Percentiles rank a stretch among this genome's conserved stretches.
These are phyloP conservation scores for Comarum palustre DNA, from an alignment of 306 rosid species.

Conservation along the genomic window DNA sequence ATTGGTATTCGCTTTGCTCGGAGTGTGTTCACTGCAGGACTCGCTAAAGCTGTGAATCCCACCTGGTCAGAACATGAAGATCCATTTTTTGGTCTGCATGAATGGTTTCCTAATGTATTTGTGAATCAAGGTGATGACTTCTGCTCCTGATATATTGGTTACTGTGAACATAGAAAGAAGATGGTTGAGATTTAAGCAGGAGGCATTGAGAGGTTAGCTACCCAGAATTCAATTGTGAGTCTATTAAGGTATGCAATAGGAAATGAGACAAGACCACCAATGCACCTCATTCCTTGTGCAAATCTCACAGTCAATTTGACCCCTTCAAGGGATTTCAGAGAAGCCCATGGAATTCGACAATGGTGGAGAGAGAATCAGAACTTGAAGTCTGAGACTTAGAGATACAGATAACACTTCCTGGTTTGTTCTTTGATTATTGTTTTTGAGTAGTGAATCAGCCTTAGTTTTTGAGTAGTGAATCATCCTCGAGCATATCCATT, in stretches of 20 bases:
- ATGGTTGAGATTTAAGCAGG: slow-evolving; percentile 86
- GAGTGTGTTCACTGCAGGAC: slow-evolving; percentile 77
- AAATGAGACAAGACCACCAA: slow-evolving; percentile 49
- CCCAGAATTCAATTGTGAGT: slow-evolving; percentile 67
- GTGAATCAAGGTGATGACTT: slow-evolving; percentile 75
- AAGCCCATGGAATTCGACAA: slow-evolving; percentile 89
- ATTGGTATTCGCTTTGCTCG: slow-evolving; percentile 63
- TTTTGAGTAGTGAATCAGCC: background rate
- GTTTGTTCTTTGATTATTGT: background rate
- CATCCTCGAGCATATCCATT: background rate
- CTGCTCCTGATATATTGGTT: slow-evolving; percentile 74
- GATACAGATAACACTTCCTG: slow-evolving; percentile 29
- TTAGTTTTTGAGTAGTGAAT: background rate
- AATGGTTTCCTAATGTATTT: slow-evolving; percentile 71
- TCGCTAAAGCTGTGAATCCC: slow-evolving; percentile 56
- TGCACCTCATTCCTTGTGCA: slow-evolving; percentile 90
- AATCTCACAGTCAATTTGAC: slow-evolving; percentile 39
- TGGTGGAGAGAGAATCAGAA: slow-evolving; percentile 73
- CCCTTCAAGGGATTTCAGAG: slow-evolving; percentile 46
- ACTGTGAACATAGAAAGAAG: slow-evolving; percentile 72
- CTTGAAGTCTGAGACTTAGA: slow-evolving; percentile 40
- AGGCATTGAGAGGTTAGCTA: slow-evolving; percentile 65
- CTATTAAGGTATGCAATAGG: slow-evolving; percentile 62
- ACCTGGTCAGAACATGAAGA: slow-evolving; percentile 36
- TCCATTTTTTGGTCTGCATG: slow-evolving; percentile 54